These are phyloP conservation scores for Leccinum obscurum DNA, from an alignment of 768 basidiomycete species.

Conservation along the genomic window DNA sequence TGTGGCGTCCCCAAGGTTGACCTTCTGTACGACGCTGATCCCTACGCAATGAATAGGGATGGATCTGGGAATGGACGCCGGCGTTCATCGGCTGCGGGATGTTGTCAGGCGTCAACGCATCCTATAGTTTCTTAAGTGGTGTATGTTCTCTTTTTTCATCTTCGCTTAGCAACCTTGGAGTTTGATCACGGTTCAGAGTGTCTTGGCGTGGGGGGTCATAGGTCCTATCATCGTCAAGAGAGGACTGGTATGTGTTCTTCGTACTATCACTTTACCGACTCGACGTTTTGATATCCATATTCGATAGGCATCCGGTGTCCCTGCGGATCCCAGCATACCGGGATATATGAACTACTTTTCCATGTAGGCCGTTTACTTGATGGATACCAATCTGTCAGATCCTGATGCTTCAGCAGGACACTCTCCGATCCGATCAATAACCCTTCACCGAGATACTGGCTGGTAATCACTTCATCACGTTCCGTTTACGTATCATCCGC, in stretches of 20 bases:
- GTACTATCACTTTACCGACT: not conserved
- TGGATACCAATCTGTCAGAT: not conserved
- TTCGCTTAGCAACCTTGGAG: not conserved
- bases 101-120: slow-evolving; percentile 56
- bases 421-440: not conserved
- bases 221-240: slow-evolving; percentile 49
- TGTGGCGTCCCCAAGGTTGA: not conserved
- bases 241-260: not conserved
- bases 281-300: not conserved
- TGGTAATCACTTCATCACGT: not conserved
- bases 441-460: not conserved
- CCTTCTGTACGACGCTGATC: not conserved
- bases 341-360: not conserved
- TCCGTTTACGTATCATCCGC: not conserved
- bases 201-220: slow-evolving; percentile 65
- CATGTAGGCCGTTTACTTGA: not conserved
- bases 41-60: slow-evolving; percentile 11
- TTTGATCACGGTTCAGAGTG: slow-evolving; percentile 33
- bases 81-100: slow-evolving; percentile 63
- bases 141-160: slow-evolving; percentile 32
- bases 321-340: not conserved
- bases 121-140: slow-evolving; percentile 49
- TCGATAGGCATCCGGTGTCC: not conserved
- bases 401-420: not conserved
- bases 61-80: slow-evolving; percentile 39